Evolutionary conservation across 495 filamentous ascomycete genomes (phyloP).

Genomic region (Evansstolkia leycettana): DNA sequence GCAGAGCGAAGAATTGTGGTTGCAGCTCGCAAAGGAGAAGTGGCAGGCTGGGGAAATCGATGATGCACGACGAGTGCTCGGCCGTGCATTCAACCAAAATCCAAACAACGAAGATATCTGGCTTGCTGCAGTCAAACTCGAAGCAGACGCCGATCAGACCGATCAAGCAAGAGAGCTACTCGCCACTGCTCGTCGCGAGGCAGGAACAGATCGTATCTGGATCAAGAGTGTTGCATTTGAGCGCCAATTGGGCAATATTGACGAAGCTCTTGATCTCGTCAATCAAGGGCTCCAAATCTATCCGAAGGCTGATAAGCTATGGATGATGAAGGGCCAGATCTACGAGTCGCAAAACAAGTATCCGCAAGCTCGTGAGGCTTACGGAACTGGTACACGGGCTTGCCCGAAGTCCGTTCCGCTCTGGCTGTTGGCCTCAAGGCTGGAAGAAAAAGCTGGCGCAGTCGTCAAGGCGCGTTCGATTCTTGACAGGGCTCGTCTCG

Average conservation of each 20-base stretch:
- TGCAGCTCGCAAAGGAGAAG: constrained; percentile 89
- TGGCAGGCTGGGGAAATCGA: constrained; percentile 77
- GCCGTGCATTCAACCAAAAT: constrained; percentile 80
- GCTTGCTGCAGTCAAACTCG: constrained; percentile 87
- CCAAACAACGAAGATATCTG: constrained; percentile 95
- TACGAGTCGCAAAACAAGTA: constrained; percentile 70
- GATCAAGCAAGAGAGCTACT: constrained; percentile 74
- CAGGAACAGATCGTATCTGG: constrained; percentile 92
- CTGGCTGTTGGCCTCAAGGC: constrained; percentile 74
- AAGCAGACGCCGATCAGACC: constrained; percentile 72
- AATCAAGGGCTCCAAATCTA: constrained; percentile 81
- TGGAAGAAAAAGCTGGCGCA: constrained; percentile 77
- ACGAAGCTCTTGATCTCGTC: constrained; percentile 74
- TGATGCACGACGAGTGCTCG: constrained; percentile 72
- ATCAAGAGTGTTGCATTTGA: constrained; percentile 91
- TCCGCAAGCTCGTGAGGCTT: constrained; percentile 83
- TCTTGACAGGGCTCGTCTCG: constrained; percentile 79
- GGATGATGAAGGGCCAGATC: constrained; percentile 98
- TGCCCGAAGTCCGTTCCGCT: constrained; percentile 73
- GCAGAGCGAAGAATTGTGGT: constrained; percentile 82
- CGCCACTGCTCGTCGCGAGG: constrained; percentile 65
- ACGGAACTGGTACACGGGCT: constrained; percentile 76
- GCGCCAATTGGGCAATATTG: constrained; percentile 63
- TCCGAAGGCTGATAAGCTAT: constrained; percentile 76
- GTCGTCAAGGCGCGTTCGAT: constrained; percentile 85